phyloP scores from a whole-genome alignment of 805 yeast genomes.

The Novakomyces olei region DNA sequence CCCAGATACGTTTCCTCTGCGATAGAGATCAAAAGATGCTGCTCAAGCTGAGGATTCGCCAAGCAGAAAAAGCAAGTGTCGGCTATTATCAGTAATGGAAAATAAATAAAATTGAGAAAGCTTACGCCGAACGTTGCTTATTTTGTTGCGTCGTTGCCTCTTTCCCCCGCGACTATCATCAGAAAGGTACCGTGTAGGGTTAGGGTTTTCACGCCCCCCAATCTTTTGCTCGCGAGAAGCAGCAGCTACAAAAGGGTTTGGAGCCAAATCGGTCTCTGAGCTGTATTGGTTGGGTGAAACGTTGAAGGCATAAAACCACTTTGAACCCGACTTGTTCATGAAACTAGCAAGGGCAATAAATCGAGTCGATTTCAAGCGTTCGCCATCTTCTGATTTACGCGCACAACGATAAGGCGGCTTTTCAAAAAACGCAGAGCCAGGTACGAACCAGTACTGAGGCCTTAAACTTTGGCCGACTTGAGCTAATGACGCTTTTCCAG shows the following conservation, averaged over 20 bases:
- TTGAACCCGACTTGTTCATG: constrained; percentile 25
- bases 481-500: constrained; percentile 4
- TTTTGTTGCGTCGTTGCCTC: neutral
- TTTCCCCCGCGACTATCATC: neutral
- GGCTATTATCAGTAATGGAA: constrained; percentile 1
- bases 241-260: no score
- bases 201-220: neutral
- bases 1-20: constrained; percentile 33
- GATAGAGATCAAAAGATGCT: constrained; percentile 62
- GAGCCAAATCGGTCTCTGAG: no score
- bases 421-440: constrained; percentile 10
- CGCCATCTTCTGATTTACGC: constrained; percentile 4
- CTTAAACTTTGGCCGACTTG: constrained; percentile 6
- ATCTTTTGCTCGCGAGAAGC: neutral
- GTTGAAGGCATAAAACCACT: constrained; percentile 61
- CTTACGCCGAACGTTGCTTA: neutral
- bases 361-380: constrained; percentile 23
- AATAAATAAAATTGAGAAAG: neutral
- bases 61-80: constrained; percentile 56
- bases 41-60: constrained; percentile 51
- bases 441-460: constrained; percentile 11
- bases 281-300: no score
- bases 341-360: constrained; percentile 43
- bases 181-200: neutral
- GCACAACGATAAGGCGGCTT: constrained; percentile 11